phyloP scores from a whole-genome alignment of 2,329 filamentous ascomycete species.

The Pseudogymnoascus sp. region DNA sequence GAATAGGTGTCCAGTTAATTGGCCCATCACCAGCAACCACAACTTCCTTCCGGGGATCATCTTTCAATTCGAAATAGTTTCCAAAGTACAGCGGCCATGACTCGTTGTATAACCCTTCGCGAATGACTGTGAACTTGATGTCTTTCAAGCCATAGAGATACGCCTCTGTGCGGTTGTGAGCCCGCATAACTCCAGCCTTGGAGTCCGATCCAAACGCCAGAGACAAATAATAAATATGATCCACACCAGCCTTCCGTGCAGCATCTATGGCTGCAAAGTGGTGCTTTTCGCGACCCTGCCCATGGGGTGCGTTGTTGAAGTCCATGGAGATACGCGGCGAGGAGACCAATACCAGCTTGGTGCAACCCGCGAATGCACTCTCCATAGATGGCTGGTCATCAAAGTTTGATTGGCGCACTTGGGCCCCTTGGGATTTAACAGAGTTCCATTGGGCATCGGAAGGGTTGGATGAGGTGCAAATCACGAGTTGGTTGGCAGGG shows the following conservation, averaged over 20 bases:
- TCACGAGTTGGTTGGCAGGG: slow-evolving; percentile 13
- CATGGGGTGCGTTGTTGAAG: slow-evolving; percentile 35
- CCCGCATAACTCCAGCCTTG: slow-evolving; percentile 18
- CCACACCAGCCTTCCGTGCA: slow-evolving; percentile 26
- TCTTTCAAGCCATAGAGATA: slow-evolving; percentile 16
- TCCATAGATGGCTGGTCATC: slow-evolving; percentile 12
- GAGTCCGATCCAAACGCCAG: slow-evolving; percentile 20
- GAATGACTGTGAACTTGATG: slow-evolving; percentile 19
- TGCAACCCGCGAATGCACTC: slow-evolving; percentile 13
- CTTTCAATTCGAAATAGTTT: slow-evolving; percentile 15
- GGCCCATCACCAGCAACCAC: slow-evolving; percentile 22
- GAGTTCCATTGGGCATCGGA: slow-evolving; percentile 29
- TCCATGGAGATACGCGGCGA: slow-evolving; percentile 24
- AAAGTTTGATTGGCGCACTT: slow-evolving; percentile 18
- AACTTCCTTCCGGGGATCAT: slow-evolving; percentile 19
- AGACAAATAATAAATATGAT: slow-evolving; percentile 31
- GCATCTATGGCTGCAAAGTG: slow-evolving; percentile 25
- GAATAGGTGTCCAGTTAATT: slow-evolving; percentile 21
- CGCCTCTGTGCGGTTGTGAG: slow-evolving; percentile 18
- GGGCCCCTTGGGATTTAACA: slow-evolving; percentile 17
- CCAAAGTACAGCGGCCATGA: slow-evolving; percentile 24
- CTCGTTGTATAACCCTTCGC: slow-evolving; percentile 24
- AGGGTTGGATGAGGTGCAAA: slow-evolving; percentile 18
- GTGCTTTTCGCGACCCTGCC: slow-evolving; percentile 16
- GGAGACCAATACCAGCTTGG: slow-evolving; percentile 31